Evolutionary conservation across 306 rosid species (phyloP).

Genomic region (Canavalia gladiata): DNA sequence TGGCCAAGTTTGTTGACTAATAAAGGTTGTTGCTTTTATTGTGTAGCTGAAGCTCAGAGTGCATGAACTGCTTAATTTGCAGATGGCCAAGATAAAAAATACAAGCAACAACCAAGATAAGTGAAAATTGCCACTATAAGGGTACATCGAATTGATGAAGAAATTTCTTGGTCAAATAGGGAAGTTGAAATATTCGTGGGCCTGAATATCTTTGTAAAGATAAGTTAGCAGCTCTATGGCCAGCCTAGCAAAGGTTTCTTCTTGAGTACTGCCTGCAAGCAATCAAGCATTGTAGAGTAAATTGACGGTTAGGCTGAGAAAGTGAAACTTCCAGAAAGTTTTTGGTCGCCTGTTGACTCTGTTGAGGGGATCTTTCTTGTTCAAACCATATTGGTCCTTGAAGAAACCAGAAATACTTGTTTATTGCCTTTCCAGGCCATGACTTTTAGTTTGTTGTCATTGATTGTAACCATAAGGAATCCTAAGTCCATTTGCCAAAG

Average conservation of each 20-base stretch:
- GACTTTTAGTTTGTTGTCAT: background rate
- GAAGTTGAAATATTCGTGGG: conserved; percentile 39
- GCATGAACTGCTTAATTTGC: conserved; percentile 74
- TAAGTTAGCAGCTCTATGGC: conserved; percentile 36
- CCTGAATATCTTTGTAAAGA: conserved; percentile 19
- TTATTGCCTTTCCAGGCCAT: conserved; percentile 16
- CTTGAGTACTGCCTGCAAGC: background rate
- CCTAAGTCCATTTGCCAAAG: conserved; percentile 15
- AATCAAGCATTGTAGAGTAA: conserved; percentile 14
- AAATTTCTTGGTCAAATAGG: conserved; percentile 27
- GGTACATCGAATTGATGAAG: conserved; percentile 28
- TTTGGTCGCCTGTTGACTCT: conserved; percentile 9
- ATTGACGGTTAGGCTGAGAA: background rate
- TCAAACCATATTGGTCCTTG: conserved; percentile 22
- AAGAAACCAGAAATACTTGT: conserved; percentile 34
- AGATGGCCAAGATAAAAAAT: conserved; percentile 67
- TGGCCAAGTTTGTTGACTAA: background rate
- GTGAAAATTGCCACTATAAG: conserved; percentile 30
- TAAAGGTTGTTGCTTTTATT: conserved; percentile 21
- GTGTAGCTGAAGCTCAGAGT: conserved; percentile 79
- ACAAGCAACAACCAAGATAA: conserved; percentile 41
- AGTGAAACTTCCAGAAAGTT: background rate
- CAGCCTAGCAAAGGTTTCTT: background rate
- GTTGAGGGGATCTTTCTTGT: conserved; percentile 1
- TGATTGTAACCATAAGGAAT: background rate